Base-by-base conservation (phyloP, 2,329 filamentous ascomycete genomes). In the Cladosporium sp. region DNA sequence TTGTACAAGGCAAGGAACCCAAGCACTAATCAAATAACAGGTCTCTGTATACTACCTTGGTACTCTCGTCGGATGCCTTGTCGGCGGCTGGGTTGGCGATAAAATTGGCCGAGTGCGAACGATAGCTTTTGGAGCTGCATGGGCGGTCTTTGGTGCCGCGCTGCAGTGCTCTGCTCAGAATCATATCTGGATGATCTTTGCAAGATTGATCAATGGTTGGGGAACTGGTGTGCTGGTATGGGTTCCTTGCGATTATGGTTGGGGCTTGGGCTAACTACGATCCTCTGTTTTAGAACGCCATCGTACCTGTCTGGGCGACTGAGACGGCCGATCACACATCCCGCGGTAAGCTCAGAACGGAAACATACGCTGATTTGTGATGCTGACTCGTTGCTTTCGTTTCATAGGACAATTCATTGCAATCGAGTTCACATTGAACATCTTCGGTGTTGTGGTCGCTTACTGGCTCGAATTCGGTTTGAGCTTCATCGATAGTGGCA, bases 391-490 rank as follows among this genome's bases (percentile, higher is more conserved):
- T n/a, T n/a, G n/a, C n/a, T n/a, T n/a, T n/a, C n/a, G n/a, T n/a
- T n/a, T n/a, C n/a, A n/a, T n/a, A n/a, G n/a, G n/a, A n/a, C 80
- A 63, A 22, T 70, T 70, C 43, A 63, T 67, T 43, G 84, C 85
- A 6, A 85, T 88, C 56, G 87, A 90, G 66, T 90, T 90, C 62
- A 89, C 86, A 0, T 72, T 89, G 8, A 90, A 90, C 67, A 89
- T 89, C 61, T 84, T 88, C 50, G 87, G 87, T 66, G 85, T 89
- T 0, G 19, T 76, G 43, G 51, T 55, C 7, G 55, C 55, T 1
- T 58, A 60, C 51, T 60, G 58, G 58, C 58, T 60, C 4, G 51
- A 55, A 47, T 60, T 55, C 17, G 58, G 51, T 5, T 12, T 60
- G 1, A 56, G 51, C 19, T 60, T 56, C 38, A 51, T 57, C 37